Evolutionary conservation across 1,284 basidiomycete species (phyloP), one percentile per base, ranked within the genome.

Genomic region (Trametes pubescens): DNA sequence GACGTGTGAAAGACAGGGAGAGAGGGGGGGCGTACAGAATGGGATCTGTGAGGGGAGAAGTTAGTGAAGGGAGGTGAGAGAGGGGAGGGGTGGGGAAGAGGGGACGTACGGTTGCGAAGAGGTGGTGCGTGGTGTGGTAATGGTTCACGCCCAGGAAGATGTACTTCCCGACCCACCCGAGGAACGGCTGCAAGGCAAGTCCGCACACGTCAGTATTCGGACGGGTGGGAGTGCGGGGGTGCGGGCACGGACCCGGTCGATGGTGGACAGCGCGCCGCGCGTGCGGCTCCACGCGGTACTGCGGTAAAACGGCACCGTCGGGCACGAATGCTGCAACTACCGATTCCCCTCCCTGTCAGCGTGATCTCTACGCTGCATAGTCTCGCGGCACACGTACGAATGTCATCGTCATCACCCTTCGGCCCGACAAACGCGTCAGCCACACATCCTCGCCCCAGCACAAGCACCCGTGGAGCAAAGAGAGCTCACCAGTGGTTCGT

Each of bases 171-270:
- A 62, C 72, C 66, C 80, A 75, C 46, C 77, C 77, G 52, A 75
- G 76, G 40, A 74, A 72, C 55, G 79, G 75, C 68, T 68, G 44
- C 21, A 22, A 22, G n/a, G n/a, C n/a, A n/a, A n/a, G n/a, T n/a
- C n/a, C n/a, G n/a, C n/a, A n/a, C n/a, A n/a, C n/a, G n/a, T n/a
- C n/a, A n/a, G n/a, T n/a, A n/a, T n/a, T n/a, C 29, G 29, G 8
- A 32, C 8, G 29, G 29, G 29, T 32, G 29, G 3, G 29, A 3
- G 8, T 32, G 29, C 84, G 57, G 85, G 76, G 77, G 62, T n/a
- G n/a, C n/a, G n/a, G n/a, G n/a, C n/a, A n/a, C 85, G 84, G 22
- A 78, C 77, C 84, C 84, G 86, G 21, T 85, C 86, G n/a, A 87
- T 75, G 48, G 86, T 74, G 1, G 82, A 82, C 56, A 85, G 72